Base-by-base conservation (phyloP, 208 protist species). In the Porcisia deanei region DNA sequence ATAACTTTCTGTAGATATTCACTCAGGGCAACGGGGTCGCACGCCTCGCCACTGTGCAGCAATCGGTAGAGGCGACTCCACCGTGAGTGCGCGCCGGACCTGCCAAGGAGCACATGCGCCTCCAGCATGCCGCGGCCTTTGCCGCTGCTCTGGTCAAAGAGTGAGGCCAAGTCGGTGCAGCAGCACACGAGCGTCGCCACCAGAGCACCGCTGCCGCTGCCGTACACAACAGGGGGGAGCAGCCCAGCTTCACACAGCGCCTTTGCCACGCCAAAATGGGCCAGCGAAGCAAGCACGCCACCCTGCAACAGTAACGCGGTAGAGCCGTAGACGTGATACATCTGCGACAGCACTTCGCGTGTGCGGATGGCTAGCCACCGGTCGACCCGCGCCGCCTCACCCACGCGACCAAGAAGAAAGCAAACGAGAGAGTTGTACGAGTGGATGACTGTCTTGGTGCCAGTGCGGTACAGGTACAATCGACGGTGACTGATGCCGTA, bases 241-340 rank as follows among this genome's bases (percentile, higher is more conserved):
- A 97, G 71, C 10, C 81, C 70, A 3, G 80, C 77, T 25, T 89
- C 76, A 76, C 85, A 87, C 10, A 97, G 85, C 39, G 83, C 80
- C 75, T 92, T 89, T 30, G 89, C 79, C 22, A 94, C 91, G 57
- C 93, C 91, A 60, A 92, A 70, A 77, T 96, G 91, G 70, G 88
- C 87, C 4, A 72, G 49, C n/a, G 80, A 89, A 37, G 93, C 59
- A 6, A 94, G 41, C 60, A 88, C 69, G 53, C 87, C 83, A n/a
- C 89, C 88, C 70, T 81, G 73, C 65, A 97, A 79, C 55, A 96
- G 68, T 49, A 94, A 75, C 1, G 91, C 88, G 3, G 90, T 86
- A 16, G 76, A 60, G 10, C 90, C 91, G 78, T 94, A 90, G 18
- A 85, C 80, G 66, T 71, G 73, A 54, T 76, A 54, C 71, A 89